Conservation (phyloP, 1,139 yeast species). For the Magnusiomyces sp. region DNA sequence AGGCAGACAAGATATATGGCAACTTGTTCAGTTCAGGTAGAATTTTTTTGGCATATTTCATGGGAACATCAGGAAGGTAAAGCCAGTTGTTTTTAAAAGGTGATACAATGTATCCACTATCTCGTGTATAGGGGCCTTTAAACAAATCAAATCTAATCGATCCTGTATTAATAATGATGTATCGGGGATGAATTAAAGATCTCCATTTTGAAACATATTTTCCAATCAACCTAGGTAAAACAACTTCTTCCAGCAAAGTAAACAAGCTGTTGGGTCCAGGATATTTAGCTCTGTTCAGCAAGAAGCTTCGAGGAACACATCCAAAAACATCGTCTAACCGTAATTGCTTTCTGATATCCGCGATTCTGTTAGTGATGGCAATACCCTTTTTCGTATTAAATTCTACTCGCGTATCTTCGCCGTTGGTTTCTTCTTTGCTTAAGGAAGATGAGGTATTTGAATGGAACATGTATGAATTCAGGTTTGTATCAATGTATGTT, state of each 20-base stretch:
- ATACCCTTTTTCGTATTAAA: conserved; percentile 47
- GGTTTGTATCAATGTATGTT: conserved; percentile 73
- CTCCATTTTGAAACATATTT: conserved; percentile 13
- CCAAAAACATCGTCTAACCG: conserved; percentile 55
- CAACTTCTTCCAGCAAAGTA: conserved; percentile 47
- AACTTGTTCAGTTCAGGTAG: conserved; percentile 44
- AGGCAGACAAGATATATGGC: conserved; percentile 35
- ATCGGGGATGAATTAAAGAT: conserved; percentile 37
- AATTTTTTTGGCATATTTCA: conserved; percentile 41
- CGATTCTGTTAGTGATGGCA: conserved; percentile 40
- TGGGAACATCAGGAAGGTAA: conserved; percentile 44
- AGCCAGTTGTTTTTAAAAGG: conserved; percentile 83
- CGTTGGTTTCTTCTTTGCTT: conserved; percentile 8
- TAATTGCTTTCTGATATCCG: conserved; percentile 40
- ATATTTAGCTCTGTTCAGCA: conserved; percentile 61
- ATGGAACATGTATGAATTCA: conserved; percentile 61
- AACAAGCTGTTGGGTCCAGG: conserved; percentile 53
- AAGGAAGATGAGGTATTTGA: conserved; percentile 29
- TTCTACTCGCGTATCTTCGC: conserved; percentile 12
- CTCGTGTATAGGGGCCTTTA: conserved; percentile 76
- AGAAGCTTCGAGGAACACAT: conserved; percentile 55
- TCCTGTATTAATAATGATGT: conserved; percentile 75
- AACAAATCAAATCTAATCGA: conserved; percentile 82
- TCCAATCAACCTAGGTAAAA: conserved; percentile 51
- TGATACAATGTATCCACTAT: conserved; percentile 73